Evolutionary conservation across 805 yeast species (phyloP), one percentile per base, ranked within the genome.

Genomic region (Candida tallmaniae): DNA sequence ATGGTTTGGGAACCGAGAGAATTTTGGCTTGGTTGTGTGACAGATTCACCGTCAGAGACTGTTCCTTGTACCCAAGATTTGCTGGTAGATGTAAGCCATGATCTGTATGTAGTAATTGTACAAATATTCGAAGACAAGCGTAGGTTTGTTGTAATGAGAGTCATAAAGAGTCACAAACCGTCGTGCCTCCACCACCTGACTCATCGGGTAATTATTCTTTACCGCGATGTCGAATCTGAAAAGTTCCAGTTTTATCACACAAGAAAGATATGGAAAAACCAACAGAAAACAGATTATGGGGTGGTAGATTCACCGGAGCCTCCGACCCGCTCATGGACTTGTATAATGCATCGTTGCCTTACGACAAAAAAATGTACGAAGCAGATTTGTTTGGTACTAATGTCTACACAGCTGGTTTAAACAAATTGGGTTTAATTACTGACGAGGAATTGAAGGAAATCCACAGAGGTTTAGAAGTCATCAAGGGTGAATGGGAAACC

Each of bases 1-100:
- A 93, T 68, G 99, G 99, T 54, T 67, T 93, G 47, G 99, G 99
- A 48, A 87, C 96, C 23, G 99, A 93, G 70, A 83, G 99, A 68
- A 86, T 93, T 54, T 74, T 93, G 50, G 98, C 98, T 25, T 93
- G 98, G 98, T 74, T 93, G 58, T 88, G 96, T 70, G 82, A 89
- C 76, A 76, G 98, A 65, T 93, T 78, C 73, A 94, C 99, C 22
- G 99, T 93, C 43, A 84, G 98, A 70, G 98, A 93, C 63, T 93
- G 98, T 65, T 83, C 96, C 20, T 73, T 94, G 64, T 93, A 90
- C 64, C 99, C 99, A 48, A 85, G 99, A 68, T 93, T 86, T 74
- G 73, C 95, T 36, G 99, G 97, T 43, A 82, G 99, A 74, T 90
- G 97, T 73, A 86, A 79, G 68, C 99, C 99, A 68, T 90, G 65